Evolutionary conservation across 2,329 filamentous ascomycete genomes (phyloP).

Genomic region (Fusarium armeniacum): DNA sequence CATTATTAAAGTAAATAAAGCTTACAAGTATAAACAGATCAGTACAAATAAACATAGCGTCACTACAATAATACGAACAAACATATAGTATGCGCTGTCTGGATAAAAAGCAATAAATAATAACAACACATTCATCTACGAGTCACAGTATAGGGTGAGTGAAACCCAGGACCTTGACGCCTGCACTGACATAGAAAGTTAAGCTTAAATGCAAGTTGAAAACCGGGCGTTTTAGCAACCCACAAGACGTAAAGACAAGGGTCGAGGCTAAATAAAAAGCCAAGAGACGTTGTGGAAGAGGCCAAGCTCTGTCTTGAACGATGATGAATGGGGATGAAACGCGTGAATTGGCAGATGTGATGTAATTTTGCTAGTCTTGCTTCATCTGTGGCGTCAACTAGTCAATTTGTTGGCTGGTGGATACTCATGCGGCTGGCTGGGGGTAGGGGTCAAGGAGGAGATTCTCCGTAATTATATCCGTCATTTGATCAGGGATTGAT

Average conservation of each 20-base stretch:
- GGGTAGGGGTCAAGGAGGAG: neutral
- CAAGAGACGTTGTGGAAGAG: neutral
- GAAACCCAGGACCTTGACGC: neutral
- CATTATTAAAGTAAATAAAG: neutral
- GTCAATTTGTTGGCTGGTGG: neutral
- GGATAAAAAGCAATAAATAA: neutral
- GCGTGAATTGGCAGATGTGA: constrained; percentile 1
- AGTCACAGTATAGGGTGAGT: neutral
- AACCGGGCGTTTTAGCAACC: neutral
- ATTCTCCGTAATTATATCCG: constrained; percentile 8
- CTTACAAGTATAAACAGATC: neutral
- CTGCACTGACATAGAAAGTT: neutral
- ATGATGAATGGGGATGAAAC: neutral
- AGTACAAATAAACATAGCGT: neutral
- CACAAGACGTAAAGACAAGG: neutral
- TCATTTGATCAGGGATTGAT: neutral
- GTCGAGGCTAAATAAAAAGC: neutral
- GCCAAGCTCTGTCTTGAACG: neutral
- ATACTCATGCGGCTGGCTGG: neutral
- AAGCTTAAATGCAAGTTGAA: constrained; percentile 13
- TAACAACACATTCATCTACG: neutral
- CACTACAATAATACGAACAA: neutral
- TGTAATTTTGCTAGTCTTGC: neutral
- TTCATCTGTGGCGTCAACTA: neutral
- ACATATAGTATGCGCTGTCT: neutral